phyloP scores from a whole-genome alignment of 1,284 basidiomycete genomes.

The Papiliotrema fonsecae region DNA sequence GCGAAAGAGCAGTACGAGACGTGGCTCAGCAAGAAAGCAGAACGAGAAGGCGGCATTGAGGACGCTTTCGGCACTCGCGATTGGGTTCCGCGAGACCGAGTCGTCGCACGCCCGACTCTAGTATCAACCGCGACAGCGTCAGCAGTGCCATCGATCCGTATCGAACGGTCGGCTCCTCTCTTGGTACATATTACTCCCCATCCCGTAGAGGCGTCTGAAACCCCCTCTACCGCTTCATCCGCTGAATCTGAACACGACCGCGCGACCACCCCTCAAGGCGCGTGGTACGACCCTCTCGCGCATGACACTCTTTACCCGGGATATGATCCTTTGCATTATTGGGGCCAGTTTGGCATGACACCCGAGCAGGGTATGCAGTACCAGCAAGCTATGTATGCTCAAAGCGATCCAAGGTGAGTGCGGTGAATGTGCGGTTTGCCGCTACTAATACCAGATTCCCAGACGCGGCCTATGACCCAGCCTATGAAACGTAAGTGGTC shows the following conservation, averaged over 20 bases:
- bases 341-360: no score
- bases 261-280: no score
- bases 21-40: constrained; percentile 25
- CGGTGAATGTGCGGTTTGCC: no score
- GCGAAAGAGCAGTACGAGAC: constrained; percentile 30
- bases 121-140: background rate
- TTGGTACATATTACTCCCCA: background rate
- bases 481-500: background rate
- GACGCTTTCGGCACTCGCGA: constrained; percentile 15
- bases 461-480: no score
- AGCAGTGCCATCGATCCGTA: constrained; percentile 7
- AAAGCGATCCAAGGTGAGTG: no score
- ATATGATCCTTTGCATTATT: no score
- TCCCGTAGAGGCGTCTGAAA: background rate
- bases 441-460: no score
- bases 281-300: no score
- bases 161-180: background rate
- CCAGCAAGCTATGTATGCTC: no score
- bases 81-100: constrained; percentile 23
- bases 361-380: no score
- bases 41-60: constrained; percentile 28
- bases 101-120: constrained; percentile 21
- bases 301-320: no score
- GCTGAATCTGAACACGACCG: constrained; percentile 8
- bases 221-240: background rate